Evolutionary conservation across 768 basidiomycete species (phyloP).

Genomic region (Candolleomyces aberdarensis): DNA sequence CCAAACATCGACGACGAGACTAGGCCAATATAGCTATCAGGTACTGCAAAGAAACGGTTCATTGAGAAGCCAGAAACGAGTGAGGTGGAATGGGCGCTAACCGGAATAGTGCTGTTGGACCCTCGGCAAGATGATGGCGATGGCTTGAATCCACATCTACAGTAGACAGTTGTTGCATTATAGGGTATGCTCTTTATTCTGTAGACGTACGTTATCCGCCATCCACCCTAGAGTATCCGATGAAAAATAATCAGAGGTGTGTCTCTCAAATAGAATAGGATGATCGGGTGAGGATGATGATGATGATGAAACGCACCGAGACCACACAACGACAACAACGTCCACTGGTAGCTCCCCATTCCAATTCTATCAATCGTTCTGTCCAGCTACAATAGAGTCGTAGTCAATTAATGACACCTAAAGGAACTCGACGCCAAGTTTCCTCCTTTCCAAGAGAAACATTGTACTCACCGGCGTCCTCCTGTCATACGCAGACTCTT

Average conservation of each 20-base stretch:
- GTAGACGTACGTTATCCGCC: constrained; percentile 77
- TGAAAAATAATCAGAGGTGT: not conserved
- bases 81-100: constrained; percentile 22
- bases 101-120: constrained; percentile 88
- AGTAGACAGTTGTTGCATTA: not conserved
- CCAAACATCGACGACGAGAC: constrained; percentile 88
- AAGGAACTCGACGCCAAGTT: no score
- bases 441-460: not conserved
- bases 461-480: constrained; percentile 43
- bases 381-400: constrained; percentile 45
- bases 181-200: constrained; percentile 16
- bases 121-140: constrained; percentile 93
- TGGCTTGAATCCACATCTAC: constrained; percentile 92
- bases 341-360: constrained; percentile 90
- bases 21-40: constrained; percentile 72
- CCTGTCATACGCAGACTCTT: constrained; percentile 33
- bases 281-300: no score
- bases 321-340: constrained; percentile 77
- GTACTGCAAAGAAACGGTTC: constrained; percentile 40
- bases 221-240: constrained; percentile 65
- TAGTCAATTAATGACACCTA: no score
- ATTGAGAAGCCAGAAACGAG: not conserved
- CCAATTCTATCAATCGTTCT: constrained; percentile 88
- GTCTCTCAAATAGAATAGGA: not conserved
- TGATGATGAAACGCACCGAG: constrained; percentile 57